Conservation (phyloP, 306 rosid genomes). For the Lablab purpureus region DNA sequence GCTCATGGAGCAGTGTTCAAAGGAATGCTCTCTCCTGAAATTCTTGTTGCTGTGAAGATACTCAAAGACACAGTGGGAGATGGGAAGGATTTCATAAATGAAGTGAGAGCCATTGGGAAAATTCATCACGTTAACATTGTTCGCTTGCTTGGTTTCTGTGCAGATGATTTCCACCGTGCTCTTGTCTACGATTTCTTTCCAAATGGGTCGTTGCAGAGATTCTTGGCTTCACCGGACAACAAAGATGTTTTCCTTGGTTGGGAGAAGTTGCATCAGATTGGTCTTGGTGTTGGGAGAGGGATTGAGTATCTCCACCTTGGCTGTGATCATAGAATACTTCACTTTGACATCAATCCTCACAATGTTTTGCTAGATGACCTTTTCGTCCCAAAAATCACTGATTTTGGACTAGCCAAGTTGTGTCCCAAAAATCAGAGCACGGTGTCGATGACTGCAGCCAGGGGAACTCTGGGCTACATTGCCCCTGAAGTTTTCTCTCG, state of each 20-base stretch:
- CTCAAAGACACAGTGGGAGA: conserved; percentile 37
- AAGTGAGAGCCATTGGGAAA: neutral
- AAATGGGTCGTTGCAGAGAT: conserved; percentile 43
- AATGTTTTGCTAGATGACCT: conserved; percentile 23
- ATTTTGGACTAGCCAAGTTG: conserved; percentile 12
- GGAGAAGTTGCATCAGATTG: conserved; percentile 36
- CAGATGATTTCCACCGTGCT: conserved; percentile 3
- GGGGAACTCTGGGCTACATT: conserved; percentile 11
- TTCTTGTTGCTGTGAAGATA: conserved; percentile 37
- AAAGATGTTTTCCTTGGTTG: conserved; percentile 36
- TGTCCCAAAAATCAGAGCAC: conserved; percentile 17
- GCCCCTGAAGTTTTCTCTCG: conserved; percentile 22
- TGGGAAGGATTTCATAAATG: conserved; percentile 43
- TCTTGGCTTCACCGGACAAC: neutral
- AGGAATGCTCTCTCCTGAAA: conserved; percentile 37
- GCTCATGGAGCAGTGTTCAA: conserved; percentile 40
- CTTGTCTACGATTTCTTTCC: conserved; percentile 7
- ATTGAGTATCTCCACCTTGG: conserved; percentile 58
- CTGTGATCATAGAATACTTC: conserved; percentile 50
- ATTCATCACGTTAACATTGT: neutral
- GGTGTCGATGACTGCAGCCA: conserved; percentile 44
- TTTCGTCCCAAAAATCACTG: conserved; percentile 49
- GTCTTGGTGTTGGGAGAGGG: conserved; percentile 48
- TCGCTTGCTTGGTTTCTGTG: conserved; percentile 6
- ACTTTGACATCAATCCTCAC: conserved; percentile 47